These are phyloP conservation scores for Danielia reshetovae DNA, from an alignment of 805 yeast genomes.

Conservation along the genomic window DNA sequence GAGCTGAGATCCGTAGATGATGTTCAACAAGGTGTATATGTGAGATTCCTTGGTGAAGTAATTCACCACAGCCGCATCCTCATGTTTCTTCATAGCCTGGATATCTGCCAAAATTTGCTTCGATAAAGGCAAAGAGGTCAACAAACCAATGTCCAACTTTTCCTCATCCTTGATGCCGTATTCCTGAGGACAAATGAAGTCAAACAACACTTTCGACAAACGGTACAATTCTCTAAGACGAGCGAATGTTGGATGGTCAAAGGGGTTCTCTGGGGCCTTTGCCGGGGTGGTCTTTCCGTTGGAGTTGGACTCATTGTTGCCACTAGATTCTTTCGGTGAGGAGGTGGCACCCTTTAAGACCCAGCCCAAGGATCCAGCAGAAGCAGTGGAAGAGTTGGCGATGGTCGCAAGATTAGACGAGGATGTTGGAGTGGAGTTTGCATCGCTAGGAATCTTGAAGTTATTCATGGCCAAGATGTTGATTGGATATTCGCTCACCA, in stretches of 20 bases:
- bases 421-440: conserved; percentile 16
- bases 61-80: conserved; percentile 78
- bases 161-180: conserved; percentile 96
- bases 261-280: conserved; percentile 36
- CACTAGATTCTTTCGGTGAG: conserved; percentile 15
- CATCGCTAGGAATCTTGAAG: conserved; percentile 54
- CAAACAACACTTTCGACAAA: conserved; percentile 88
- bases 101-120: conserved; percentile 81
- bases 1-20: conserved; percentile 84
- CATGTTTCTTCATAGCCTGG: conserved; percentile 70
- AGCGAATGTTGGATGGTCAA: conserved; percentile 77
- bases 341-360: conserved; percentile 47
- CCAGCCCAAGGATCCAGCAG: conserved; percentile 74
- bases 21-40: conserved; percentile 87
- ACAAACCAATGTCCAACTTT: conserved; percentile 89
- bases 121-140: conserved; percentile 91
- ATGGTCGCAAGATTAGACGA: conserved; percentile 20
- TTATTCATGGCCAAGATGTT: conserved; percentile 73
- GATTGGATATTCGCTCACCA: conserved; percentile 70
- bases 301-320: conserved; percentile 16
- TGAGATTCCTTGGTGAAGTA: conserved; percentile 97
- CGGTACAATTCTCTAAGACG: conserved; percentile 84
- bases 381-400: conserved; percentile 20
- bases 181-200: conserved; percentile 97
- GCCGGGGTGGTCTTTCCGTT: conserved; percentile 10